Conservation (phyloP, 495 filamentous ascomycete genomes). For the Pyronema omphalodes region DNA sequence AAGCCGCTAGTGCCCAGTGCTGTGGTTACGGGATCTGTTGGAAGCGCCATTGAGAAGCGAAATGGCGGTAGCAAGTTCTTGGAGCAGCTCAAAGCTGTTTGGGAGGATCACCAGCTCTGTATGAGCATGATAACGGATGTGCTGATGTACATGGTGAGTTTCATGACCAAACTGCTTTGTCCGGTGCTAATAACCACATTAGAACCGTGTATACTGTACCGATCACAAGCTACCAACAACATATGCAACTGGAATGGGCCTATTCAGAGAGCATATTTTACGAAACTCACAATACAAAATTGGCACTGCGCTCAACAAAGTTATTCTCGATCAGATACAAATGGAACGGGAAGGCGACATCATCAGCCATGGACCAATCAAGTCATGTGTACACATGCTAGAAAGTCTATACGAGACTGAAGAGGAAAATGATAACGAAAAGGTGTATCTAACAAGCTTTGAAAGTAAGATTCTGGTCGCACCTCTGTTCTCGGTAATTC, state of each 20-base stretch:
- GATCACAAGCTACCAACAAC: conserved; percentile 61
- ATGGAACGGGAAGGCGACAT: conserved; percentile 83
- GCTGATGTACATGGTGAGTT: conserved; percentile 81
- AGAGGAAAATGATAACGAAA: conserved; percentile 51
- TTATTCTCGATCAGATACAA: conserved; percentile 76
- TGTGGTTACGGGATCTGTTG: conserved; percentile 22
- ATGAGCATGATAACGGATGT: conserved; percentile 98
- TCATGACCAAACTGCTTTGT: background rate
- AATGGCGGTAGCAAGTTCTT: conserved; percentile 71
- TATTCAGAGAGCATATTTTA: conserved; percentile 74
- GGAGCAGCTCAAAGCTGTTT: conserved; percentile 51
- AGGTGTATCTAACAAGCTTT: conserved; percentile 69
- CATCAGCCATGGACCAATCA: conserved; percentile 65
- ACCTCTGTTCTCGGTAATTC: background rate
- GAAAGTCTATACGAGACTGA: conserved; percentile 73
- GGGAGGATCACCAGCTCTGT: conserved; percentile 73
- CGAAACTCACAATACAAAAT: conserved; percentile 36
- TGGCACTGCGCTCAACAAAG: conserved; percentile 53
- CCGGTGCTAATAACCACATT: conserved; percentile 9
- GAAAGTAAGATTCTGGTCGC: conserved; percentile 31
- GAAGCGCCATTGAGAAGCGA: conserved; percentile 52
- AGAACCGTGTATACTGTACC: conserved; percentile 56
- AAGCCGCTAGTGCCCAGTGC: conserved; percentile 26
- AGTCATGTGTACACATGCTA: conserved; percentile 74
- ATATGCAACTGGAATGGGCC: conserved; percentile 61